Percentiles rank a stretch among this genome's conserved stretches.
Evolutionary conservation across 2,329 filamentous ascomycete species (phyloP).

Genomic region (Chlorencoelia australis): DNA sequence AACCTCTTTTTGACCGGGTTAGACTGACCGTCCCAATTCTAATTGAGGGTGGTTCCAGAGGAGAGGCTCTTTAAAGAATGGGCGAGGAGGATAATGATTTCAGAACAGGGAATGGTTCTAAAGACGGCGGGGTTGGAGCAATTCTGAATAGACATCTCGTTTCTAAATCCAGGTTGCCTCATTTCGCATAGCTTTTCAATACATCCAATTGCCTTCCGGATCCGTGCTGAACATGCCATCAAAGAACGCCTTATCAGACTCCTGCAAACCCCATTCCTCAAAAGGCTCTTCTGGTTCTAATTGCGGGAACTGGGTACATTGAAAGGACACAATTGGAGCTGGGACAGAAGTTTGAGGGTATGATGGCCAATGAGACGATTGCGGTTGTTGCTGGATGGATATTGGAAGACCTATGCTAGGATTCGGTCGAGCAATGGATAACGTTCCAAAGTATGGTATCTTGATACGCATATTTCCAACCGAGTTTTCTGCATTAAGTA

Average conservation of each 20-base stretch:
- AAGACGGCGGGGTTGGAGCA: too few species aligned
- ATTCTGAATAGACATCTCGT: too few species aligned
- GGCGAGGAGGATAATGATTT: too few species aligned
- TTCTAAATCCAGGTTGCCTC: not conserved
- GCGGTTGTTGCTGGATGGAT: not conserved
- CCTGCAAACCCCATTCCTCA: constrained; percentile 16
- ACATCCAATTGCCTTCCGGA: constrained; percentile 25
- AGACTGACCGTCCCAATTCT: too few species aligned
- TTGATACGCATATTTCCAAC: constrained; percentile 22
- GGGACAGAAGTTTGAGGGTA: not conserved
- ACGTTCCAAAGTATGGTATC: constrained; percentile 26
- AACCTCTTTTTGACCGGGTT: too few species aligned
- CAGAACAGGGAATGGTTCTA: too few species aligned
- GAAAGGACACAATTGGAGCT: constrained; percentile 18
- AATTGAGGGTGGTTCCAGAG: too few species aligned
- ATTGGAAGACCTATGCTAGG: too few species aligned
- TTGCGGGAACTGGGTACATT: constrained; percentile 15
- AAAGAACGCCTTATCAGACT: constrained; percentile 23
- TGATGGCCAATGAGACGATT: not conserved
- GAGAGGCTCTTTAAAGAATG: too few species aligned
- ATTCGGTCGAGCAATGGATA: constrained; percentile 17
- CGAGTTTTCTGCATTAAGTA: constrained; percentile 19
- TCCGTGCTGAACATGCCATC: constrained; percentile 24
- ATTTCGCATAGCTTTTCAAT: not conserved
- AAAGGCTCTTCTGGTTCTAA: constrained; percentile 9